These are phyloP conservation scores for Rhodotorula sp. DNA, from an alignment of 1,284 basidiomycete genomes.

Conservation along the genomic window DNA sequence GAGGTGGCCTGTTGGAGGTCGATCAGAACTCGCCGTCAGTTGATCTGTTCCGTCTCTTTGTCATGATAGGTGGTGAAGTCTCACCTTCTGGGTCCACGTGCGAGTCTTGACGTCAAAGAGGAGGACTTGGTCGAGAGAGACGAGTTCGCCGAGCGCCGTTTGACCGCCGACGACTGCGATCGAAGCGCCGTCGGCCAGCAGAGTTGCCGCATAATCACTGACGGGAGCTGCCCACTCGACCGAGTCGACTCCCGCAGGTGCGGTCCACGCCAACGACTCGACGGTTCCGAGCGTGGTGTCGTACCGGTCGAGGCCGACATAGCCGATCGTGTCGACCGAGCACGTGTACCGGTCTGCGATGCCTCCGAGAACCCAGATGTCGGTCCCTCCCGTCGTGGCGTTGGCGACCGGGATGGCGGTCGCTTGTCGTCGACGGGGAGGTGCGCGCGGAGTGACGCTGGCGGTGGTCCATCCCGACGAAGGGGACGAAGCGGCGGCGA, in stretches of 20 bases:
- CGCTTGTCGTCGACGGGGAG: constrained; percentile 32
- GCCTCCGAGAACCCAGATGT: constrained; percentile 41
- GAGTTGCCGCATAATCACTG: constrained; percentile 43
- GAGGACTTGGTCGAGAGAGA: constrained; percentile 40
- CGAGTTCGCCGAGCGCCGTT: constrained; percentile 40
- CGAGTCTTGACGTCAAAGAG: constrained; percentile 43
- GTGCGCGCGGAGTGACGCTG: constrained; percentile 4
- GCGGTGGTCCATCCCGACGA: constrained; percentile 8
- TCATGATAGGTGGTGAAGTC: background rate
- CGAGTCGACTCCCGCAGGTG: background rate
- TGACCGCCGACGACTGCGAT: constrained; percentile 48
- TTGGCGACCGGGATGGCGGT: constrained; percentile 18
- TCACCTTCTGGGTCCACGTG: constrained; percentile 42
- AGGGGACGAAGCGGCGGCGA: background rate
- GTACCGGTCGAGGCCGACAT: constrained; percentile 43
- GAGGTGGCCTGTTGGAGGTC: constrained; percentile 24
- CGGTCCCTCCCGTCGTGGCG: constrained; percentile 19
- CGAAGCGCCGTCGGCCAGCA: constrained; percentile 20
- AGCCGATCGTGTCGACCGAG: constrained; percentile 39
- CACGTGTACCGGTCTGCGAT: constrained; percentile 43
- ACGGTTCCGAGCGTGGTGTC: constrained; percentile 17
- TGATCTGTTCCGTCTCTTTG: background rate
- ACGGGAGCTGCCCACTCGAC: constrained; percentile 36
- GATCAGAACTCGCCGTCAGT: background rate
- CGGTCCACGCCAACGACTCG: constrained; percentile 27